Percentiles rank a stretch among this genome's conserved stretches.
Conservation (phyloP, 352 stramenopile genomes). For the Phytophthora litchii region DNA sequence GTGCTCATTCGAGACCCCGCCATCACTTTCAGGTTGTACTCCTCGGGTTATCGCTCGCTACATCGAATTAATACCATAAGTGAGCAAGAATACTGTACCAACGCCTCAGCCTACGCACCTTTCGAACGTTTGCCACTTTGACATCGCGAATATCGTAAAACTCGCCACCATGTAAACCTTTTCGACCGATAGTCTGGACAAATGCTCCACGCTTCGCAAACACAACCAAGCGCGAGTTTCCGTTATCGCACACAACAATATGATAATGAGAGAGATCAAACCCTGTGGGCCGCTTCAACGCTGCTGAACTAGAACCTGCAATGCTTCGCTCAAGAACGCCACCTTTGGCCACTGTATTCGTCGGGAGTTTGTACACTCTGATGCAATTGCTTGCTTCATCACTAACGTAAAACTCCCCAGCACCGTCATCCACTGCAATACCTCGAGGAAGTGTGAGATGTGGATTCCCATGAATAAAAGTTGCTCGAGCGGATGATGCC, state of each 20-base stretch:
- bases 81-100: not conserved
- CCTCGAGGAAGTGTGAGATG: constrained; percentile 22
- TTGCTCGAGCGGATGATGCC: constrained; percentile 18
- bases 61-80: not conserved
- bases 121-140: constrained; percentile 62
- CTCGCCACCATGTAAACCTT: constrained; percentile 37
- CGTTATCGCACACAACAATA: constrained; percentile 62
- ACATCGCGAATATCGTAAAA: constrained; percentile 64
- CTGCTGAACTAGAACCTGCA: constrained; percentile 7
- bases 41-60: constrained; percentile 55
- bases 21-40: constrained; percentile 30
- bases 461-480: constrained; percentile 25
- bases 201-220: constrained; percentile 69
- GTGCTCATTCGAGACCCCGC: constrained; percentile 58
- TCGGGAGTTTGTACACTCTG: constrained; percentile 46
- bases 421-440: constrained; percentile 56
- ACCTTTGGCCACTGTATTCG: constrained; percentile 22
- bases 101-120: constrained; percentile 34
- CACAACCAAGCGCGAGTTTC: constrained; percentile 50
- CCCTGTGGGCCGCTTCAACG: constrained; percentile 46
- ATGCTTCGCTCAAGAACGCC: constrained; percentile 30
- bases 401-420: constrained; percentile 67
- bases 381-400: constrained; percentile 61
- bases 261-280: constrained; percentile 77
- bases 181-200: constrained; percentile 48